A percentile compares a stretch with the other conserved stretches of the same genome.
Conservation (phyloP, 2,329 filamentous ascomycete genomes). For the Neocucurbitaria cava region DNA sequence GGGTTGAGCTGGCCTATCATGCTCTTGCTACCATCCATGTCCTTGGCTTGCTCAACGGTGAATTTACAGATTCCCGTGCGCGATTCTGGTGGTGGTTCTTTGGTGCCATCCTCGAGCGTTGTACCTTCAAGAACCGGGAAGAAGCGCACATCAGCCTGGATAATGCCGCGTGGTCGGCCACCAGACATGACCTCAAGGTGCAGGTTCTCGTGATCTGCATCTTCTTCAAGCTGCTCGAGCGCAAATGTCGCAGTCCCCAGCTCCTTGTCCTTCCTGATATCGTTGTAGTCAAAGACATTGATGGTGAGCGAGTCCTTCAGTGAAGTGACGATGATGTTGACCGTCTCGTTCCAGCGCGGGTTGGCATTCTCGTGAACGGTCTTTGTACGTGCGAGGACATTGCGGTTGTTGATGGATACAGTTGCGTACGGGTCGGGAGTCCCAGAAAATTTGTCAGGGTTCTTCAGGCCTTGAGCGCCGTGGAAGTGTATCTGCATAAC, state of each 20-base stretch:
- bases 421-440: constrained; percentile 89
- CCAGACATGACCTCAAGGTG: constrained; percentile 83
- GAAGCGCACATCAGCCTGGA: constrained; percentile 87
- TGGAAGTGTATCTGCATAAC: constrained; percentile 92
- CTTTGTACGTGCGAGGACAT: constrained; percentile 87
- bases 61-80: constrained; percentile 95
- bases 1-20: constrained; percentile 90
- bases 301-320: constrained; percentile 88
- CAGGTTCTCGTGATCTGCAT: constrained; percentile 81
- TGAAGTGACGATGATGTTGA: constrained; percentile 93
- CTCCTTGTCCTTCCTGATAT: constrained; percentile 95
- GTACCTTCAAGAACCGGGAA: constrained; percentile 86
- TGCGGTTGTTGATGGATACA: constrained; percentile 83
- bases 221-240: constrained; percentile 80
- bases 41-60: constrained; percentile 94
- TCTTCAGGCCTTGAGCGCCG: constrained; percentile 90
- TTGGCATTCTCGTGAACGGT: constrained; percentile 82
- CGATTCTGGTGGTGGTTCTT: constrained; percentile 82
- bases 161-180: constrained; percentile 80
- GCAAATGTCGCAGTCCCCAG: constrained; percentile 85
- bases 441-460: constrained; percentile 90
- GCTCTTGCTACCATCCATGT: constrained; percentile 90
- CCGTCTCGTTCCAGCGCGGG: constrained; percentile 94
- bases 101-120: constrained; percentile 76
- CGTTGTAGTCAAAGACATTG: constrained; percentile 90